Base-by-base conservation (phyloP, 2,329 filamentous ascomycete species). In the Diaporthe sp. region DNA sequence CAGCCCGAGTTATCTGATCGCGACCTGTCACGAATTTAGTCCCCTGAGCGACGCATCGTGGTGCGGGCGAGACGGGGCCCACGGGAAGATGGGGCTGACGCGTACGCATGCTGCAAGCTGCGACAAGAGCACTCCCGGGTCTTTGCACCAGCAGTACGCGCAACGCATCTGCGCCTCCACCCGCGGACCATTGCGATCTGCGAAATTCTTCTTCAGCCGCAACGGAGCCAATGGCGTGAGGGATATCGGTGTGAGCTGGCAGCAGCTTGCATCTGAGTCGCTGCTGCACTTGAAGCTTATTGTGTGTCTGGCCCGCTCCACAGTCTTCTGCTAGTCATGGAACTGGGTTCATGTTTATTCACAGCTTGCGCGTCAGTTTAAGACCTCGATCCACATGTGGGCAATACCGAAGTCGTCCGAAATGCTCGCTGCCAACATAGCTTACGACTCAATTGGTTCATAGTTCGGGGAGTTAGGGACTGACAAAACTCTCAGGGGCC, bases 91-190 rank as follows among this genome's bases (percentile, higher is more conserved):
- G 37, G 59, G 32, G 59, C 59, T 63, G 59, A 63, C 59, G 59
- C 59, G 59, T 63, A 63, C 59, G 17, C 13, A 44, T 32, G 25
- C 22, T 63, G 59, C 59, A 44, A 63, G 59, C 59, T 63, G 25
- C 59, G 59, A 63, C 39, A 63, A 63, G 59, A 30, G 25, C 59
- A 63, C 59, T 44, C 59, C 5, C 59, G 17, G 59, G 59, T 63
- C 59, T 30, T 44, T 63, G 59, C 59, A 32, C 59, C 39, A 32
- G 39, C 59, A 63, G 44, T n/a, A 13, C 25, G 25, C 19, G 4
- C 8, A n/a, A 25, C 10, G 8, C 9, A 32, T n/a, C 59, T 30
- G 17, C 25, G 25, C 59, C 59, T 63, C 59, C 59, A 44, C 59
- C 56, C 13, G 39, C 9, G 1, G 25, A 13, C 27, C 25, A 63